These are phyloP conservation scores for Sugiyamaella pinicola DNA, from an alignment of 1,139 yeast genomes.

Conservation along the genomic window DNA sequence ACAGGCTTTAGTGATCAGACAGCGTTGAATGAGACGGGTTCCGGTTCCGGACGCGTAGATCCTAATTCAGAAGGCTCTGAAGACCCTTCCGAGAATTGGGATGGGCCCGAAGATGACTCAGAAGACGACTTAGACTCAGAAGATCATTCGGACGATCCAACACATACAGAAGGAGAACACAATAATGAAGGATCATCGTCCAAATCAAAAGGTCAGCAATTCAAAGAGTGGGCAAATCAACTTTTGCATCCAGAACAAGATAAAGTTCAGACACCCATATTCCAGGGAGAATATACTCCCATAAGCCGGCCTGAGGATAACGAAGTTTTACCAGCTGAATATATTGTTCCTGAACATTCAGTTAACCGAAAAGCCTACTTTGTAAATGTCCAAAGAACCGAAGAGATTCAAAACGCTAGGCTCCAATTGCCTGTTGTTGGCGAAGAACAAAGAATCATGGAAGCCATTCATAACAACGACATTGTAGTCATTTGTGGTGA, in stretches of 20 bases:
- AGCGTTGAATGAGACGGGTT: neutral
- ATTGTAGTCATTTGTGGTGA: constrained; percentile 94
- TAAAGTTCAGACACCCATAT: constrained; percentile 38
- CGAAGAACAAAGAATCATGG: constrained; percentile 94
- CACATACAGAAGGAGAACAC: constrained; percentile 28
- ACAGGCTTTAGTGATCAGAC: constrained; percentile 6
- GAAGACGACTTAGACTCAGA: constrained; percentile 15
- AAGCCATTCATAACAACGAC: constrained; percentile 90
- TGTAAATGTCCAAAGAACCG: constrained; percentile 66
- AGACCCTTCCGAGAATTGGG: neutral
- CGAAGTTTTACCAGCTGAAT: constrained; percentile 51
- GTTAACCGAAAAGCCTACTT: constrained; percentile 64
- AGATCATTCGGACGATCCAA: constrained; percentile 10
- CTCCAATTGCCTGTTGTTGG: constrained; percentile 81
- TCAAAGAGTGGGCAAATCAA: constrained; percentile 57
- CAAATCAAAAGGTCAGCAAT: constrained; percentile 48
- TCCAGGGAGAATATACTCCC: constrained; percentile 40
- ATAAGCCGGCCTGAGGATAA: constrained; percentile 42
- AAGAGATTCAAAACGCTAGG: constrained; percentile 66
- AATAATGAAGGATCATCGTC: constrained; percentile 26
- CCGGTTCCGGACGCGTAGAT: neutral
- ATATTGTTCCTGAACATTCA: constrained; percentile 49
- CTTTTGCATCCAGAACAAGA: constrained; percentile 36
- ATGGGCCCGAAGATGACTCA: neutral
- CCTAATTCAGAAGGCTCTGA: neutral